phyloP scores from a whole-genome alignment of 805 yeast species.

The Candida chilensis region DNA sequence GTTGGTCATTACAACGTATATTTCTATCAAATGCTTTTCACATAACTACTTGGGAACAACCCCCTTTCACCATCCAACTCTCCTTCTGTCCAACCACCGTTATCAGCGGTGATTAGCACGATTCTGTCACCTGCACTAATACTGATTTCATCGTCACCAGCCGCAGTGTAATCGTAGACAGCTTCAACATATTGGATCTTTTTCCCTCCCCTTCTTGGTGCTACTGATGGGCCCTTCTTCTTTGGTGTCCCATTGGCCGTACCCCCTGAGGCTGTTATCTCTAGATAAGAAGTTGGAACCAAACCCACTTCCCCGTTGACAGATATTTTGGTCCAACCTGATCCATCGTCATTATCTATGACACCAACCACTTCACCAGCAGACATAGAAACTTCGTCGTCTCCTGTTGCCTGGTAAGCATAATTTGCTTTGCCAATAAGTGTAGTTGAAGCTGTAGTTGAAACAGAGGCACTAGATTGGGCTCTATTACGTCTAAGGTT shows the following conservation, averaged over 20 bases:
- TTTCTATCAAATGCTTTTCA: constrained; percentile 22
- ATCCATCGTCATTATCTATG: constrained; percentile 69
- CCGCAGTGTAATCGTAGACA: constrained; percentile 66
- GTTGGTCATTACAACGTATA: too few relatives aligned
- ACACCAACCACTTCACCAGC: constrained; percentile 57
- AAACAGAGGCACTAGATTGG: constrained; percentile 11
- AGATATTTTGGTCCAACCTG: constrained; percentile 79
- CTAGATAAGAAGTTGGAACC: constrained; percentile 79
- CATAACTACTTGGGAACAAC: constrained; percentile 74
- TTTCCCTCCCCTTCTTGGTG: constrained; percentile 69
- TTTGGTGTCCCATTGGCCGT: constrained; percentile 10
- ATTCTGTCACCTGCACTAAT: constrained; percentile 69
- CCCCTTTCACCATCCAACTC: constrained; percentile 61
- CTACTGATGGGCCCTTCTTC: constrained; percentile 69
- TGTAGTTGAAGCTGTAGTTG: constrained; percentile 3
- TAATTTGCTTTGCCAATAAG: constrained; percentile 46
- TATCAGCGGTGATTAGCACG: constrained; percentile 51
- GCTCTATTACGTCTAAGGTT: constrained; percentile 24
- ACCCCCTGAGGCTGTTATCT: constrained; percentile 17
- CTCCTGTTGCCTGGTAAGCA: constrained; percentile 57
- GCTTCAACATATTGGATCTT: constrained; percentile 58
- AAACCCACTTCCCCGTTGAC: constrained; percentile 52
- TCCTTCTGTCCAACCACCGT: constrained; percentile 95
- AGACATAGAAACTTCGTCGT: constrained; percentile 59
- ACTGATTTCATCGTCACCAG: constrained; percentile 71